Base-by-base conservation (phyloP, 164 flowering plant species). In the Stephania yunnanensis region DNA sequence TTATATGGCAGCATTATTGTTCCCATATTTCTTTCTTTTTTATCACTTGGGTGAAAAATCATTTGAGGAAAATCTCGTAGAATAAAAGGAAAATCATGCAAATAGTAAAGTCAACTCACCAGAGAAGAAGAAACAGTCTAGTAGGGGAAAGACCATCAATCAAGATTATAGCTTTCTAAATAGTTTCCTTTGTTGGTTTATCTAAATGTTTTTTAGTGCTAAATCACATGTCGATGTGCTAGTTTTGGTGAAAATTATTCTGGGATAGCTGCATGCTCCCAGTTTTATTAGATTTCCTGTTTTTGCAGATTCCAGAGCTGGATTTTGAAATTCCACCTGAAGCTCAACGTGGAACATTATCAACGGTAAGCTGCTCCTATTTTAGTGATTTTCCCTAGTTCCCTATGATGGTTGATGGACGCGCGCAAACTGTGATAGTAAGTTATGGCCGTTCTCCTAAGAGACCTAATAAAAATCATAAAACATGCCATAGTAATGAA, bases 241-340 rank as follows among this genome's bases (percentile, higher is more conserved):
- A 15, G 15, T 6, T 58, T 58, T 58, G 0, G 17, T 58, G 69
- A 66, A 66, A 66, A 15, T 66, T 22, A 66, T 10, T 66, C 0
- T 66, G 31, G 69, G 7, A 29, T 66, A n/a, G 31, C 29, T 29
- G 36, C 69, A 30, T 25, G 69, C 5, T 22, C 22, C 55, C 25
- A 42, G n/a, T 70, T 70, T 46, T 46, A 10, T 19, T 13, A 31
- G 48, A 46, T 68, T 13, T 53, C 53, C 31, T 64, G 30, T 63
- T 12, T 73, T 42, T 82, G 85, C 86, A 95, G 99, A 86, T 95
- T 76, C 97, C 98, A 53, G 93, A 93, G 80, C 84, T 95, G 78
- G 97, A 93, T 78, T 95, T 95, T 83, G 99, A 95, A 87, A 95
- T 95, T 73, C 99, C 99, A 76, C 94, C 97, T 17, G 97, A 93